phyloP scores from a whole-genome alignment of 1,284 basidiomycete species.

The Rhodotorula sp. region DNA sequence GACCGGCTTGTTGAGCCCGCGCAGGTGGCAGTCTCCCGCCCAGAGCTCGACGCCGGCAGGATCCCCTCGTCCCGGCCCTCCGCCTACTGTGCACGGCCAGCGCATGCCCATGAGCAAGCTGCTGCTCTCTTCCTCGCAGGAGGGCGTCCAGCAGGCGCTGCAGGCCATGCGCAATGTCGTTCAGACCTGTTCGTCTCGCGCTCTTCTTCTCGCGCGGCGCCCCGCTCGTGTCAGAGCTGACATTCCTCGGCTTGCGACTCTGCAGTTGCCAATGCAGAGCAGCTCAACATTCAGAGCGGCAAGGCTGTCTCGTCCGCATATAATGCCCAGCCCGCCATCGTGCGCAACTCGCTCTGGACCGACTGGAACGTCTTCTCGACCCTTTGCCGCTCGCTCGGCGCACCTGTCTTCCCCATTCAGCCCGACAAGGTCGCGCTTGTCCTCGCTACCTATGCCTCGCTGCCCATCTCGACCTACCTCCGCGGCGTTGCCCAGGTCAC shows the following conservation, averaged over 20 bases:
- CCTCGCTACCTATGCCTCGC: constrained; percentile 9
- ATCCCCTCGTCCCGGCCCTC: neutral
- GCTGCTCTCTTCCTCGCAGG: neutral
- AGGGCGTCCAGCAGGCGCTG: neutral
- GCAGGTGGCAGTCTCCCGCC: neutral
- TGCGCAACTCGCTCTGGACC: neutral
- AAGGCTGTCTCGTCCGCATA: constrained; percentile 5
- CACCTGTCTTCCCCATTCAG: constrained; percentile 25
- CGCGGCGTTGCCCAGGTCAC: constrained; percentile 3
- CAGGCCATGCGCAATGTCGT: neutral
- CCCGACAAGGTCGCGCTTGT: constrained; percentile 28
- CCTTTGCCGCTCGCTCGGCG: constrained; percentile 11
- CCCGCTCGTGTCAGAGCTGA: neutral
- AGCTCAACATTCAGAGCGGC: neutral
- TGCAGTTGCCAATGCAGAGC: constrained; percentile 6
- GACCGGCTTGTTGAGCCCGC: neutral
- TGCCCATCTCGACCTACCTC: constrained; percentile 8
- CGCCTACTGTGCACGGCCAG: neutral
- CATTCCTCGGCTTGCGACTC: neutral
- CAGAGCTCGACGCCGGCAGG: neutral
- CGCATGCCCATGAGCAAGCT: neutral
- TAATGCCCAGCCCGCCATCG: constrained; percentile 3
- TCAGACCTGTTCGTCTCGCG: neutral
- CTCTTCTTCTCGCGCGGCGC: neutral
- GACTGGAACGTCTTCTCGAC: constrained; percentile 13